Evolutionary conservation across 2,329 filamentous ascomycete species (phyloP).

Genomic region (Pyricularia pennisetigena): DNA sequence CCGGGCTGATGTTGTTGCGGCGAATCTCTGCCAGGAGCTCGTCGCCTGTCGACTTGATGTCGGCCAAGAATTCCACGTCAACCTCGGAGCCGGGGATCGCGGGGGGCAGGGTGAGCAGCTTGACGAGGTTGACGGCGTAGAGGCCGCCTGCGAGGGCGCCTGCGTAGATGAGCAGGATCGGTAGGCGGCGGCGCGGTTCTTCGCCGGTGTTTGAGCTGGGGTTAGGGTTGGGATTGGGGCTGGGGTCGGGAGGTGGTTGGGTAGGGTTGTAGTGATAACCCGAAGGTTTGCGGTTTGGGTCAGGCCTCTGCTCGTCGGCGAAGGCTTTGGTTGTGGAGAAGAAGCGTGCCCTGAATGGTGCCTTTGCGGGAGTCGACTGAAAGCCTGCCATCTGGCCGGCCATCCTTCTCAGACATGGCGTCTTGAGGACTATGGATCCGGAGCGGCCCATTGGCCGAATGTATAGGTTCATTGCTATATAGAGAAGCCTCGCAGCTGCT

Average conservation of each 20-base stretch:
- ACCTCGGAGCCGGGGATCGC: conserved; percentile 4
- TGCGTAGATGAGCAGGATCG: not conserved
- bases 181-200: not conserved
- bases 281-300: not conserved
- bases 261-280: not conserved
- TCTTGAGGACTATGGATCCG: not conserved
- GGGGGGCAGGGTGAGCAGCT: not conserved
- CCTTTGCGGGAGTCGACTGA: not conserved
- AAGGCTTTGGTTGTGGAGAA: not conserved
- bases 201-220: not conserved
- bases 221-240: no score
- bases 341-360: not conserved
- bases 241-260: not conserved
- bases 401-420: not conserved
- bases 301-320: not conserved
- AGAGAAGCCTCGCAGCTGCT: not conserved
- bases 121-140: not conserved
- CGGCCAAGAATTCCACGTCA: conserved; percentile 2
- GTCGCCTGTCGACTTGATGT: not conserved
- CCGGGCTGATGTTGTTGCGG: not conserved
- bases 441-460: not conserved
- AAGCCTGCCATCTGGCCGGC: not conserved
- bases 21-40: conserved; percentile 8
- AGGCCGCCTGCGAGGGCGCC: not conserved
- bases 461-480: not conserved